Evolutionary conservation across 148 eudicot genomes (phyloP).

Genomic region (Diospyros kaki): DNA sequence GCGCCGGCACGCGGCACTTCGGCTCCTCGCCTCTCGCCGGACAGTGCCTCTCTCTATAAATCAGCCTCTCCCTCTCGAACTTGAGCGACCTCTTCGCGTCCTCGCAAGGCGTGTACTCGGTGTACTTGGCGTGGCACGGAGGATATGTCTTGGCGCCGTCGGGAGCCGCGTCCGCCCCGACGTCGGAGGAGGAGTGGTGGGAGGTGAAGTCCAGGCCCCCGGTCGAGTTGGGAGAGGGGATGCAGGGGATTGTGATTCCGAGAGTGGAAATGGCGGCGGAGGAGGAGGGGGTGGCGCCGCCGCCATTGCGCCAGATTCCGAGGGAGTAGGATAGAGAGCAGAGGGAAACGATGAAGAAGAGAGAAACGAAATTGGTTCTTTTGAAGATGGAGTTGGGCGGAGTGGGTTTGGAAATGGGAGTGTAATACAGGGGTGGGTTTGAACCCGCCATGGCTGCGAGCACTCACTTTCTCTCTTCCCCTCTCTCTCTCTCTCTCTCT

Average conservation of each 20-base stretch:
- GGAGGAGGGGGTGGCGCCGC: neutral
- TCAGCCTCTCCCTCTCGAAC: conserved; percentile 35
- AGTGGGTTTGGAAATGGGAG: conserved; percentile 42
- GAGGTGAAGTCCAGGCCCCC: conserved; percentile 36
- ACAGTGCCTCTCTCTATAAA: conserved; percentile 73
- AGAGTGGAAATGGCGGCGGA: conserved; percentile 17
- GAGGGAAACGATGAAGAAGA: conserved; percentile 27
- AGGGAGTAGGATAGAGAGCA: conserved; percentile 48
- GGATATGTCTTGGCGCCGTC: conserved; percentile 25
- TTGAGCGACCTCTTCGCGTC: conserved; percentile 43
- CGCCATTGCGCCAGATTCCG: conserved; percentile 37
- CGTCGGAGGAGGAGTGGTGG: conserved; percentile 54
- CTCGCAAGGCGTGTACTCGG: conserved; percentile 86
- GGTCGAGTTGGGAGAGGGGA: conserved; percentile 4
- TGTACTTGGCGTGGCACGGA: conserved; percentile 32
- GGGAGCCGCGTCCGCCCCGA: conserved; percentile 21
- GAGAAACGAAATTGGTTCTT: conserved; percentile 11
- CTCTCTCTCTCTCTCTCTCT: neutral
- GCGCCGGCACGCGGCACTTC: conserved; percentile 70
- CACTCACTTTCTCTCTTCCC: neutral
- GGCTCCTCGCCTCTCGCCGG: conserved; percentile 44
- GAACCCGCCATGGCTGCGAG: conserved; percentile 35
- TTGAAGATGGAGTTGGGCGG: conserved; percentile 13
- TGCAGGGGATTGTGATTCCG: conserved; percentile 13
- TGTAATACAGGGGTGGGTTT: conserved; percentile 33